phyloP scores from a whole-genome alignment of 192 early-diverging fungal species.

The Coemansia aciculifera region DNA sequence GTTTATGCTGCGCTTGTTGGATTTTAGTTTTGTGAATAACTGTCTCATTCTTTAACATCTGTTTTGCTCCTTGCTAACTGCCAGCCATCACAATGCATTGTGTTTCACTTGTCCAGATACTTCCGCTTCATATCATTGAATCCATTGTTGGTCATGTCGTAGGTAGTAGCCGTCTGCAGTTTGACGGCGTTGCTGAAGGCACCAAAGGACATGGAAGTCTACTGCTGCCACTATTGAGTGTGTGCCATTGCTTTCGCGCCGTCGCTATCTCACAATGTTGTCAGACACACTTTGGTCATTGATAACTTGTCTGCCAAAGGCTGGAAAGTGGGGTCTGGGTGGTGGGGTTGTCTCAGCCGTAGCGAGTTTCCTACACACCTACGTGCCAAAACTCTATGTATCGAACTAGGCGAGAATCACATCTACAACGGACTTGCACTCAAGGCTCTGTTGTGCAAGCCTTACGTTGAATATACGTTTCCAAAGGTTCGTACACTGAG shows the following conservation, averaged over 20 bases:
- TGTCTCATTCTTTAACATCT: not conserved
- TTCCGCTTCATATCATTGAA: not conserved
- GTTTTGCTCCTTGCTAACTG: not conserved
- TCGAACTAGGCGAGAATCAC: not conserved
- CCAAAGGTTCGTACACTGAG: not conserved
- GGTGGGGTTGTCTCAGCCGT: not conserved
- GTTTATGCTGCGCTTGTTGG: too few species aligned
- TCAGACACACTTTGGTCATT: not conserved
- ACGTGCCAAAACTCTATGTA: not conserved
- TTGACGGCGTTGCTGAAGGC: not conserved
- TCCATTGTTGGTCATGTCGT: not conserved
- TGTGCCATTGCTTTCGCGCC: not conserved
- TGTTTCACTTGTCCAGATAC: not conserved
- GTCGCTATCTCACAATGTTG: not conserved
- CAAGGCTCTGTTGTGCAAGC: not conserved
- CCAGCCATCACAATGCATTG: not conserved
- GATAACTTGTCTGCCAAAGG: not conserved
- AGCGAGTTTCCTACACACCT: not conserved
- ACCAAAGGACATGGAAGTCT: not conserved
- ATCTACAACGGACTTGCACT: not conserved
- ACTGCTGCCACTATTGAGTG: not conserved
- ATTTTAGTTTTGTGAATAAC: too few species aligned
- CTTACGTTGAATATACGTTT: not conserved
- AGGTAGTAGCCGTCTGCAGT: not conserved
- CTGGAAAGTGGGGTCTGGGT: not conserved